Base-by-base conservation (phyloP, 768 basidiomycete species). In the Xanthoconium purpureum region DNA sequence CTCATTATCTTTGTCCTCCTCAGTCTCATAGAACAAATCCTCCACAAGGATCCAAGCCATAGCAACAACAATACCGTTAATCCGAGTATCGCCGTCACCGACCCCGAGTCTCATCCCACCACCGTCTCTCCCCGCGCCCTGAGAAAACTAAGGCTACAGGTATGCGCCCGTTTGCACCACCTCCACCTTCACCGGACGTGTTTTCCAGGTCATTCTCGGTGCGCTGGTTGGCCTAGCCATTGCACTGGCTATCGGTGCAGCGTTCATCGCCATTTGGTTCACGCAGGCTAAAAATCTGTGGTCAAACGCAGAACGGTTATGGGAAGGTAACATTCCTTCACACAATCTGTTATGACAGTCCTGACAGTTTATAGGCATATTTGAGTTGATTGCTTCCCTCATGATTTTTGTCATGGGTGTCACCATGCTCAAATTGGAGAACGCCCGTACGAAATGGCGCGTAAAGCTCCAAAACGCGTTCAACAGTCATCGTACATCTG, bases 191-290 rank as follows among this genome's bases (percentile, higher is more conserved):
- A 4, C 52, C 20, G 15, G 20, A 47, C 47, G n/a, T 5, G 46
- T 33, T 5, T 32, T 14, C 2, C 49, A 93, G 85, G 89, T 95
- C 52, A 84, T 92, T 68, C 63, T 82, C n/a, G 93, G 93, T 14
- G 82, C 89, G 2, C 73, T 74, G 7, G 60, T 82, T 28, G 96
- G 96, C 9, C 77, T 98, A n/a, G 69, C 88, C 56, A 74, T 94
- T 44, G 87, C 96, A 6, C 70, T 91, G 24, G 80, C 87, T 36
- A 87, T 98, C 56, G 96, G 95, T 35, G 93, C 90, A 13, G 86
- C 92, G 2, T 98, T 96, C 73, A 89, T 98, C 59, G 93, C 89
- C 8, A 82, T 97, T 40, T 98, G 94, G 89, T 98, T 96, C 75
- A 98, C 94, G 32, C 84, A 90, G 65, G 88, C 95, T 0, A 79